phyloP scores from a whole-genome alignment of 2,329 filamentous ascomycete genomes.

The Escovopsis weberi region DNA sequence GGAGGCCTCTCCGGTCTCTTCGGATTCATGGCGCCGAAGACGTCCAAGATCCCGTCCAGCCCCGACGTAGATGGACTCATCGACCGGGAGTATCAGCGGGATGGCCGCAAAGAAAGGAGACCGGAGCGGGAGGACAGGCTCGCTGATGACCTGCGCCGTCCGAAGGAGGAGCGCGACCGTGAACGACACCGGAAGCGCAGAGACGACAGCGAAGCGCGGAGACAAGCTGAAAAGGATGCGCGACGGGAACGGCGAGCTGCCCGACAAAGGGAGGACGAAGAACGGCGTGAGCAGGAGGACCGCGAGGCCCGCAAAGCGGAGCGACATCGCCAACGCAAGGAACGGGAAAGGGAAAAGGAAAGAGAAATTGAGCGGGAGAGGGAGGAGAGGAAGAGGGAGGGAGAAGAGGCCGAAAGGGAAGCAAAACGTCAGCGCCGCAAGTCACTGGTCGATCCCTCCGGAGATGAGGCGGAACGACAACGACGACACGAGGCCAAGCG shows the following conservation, averaged over 20 bases:
- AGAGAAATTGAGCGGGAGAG: conserved; percentile 9
- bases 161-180: conserved; percentile 41
- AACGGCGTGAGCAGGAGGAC: conserved; percentile 34
- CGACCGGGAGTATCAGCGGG: conserved; percentile 43
- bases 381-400: conserved; percentile 22
- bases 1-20: conserved; percentile 46
- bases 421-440: conserved; percentile 36
- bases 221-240: conserved; percentile 43
- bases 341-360: conserved; percentile 30
- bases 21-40: conserved; percentile 35
- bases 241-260: conserved; percentile 39
- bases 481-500: conserved; percentile 39
- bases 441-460: conserved; percentile 26
- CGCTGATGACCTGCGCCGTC: conserved; percentile 38
- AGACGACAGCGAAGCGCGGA: conserved; percentile 37
- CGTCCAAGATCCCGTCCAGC: conserved; percentile 31
- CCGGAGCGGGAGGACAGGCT: conserved; percentile 29
- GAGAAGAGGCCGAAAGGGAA: conserved; percentile 29
- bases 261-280: conserved; percentile 33
- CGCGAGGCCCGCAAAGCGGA: conserved; percentile 34
- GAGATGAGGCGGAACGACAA: conserved; percentile 40
- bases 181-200: conserved; percentile 41
- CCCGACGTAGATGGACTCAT: conserved; percentile 38
- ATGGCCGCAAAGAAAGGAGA: conserved; percentile 45
- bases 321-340: conserved; percentile 33